These are phyloP conservation scores for Aspergillus pseudonomiae DNA, from an alignment of 2,329 filamentous ascomycete species.

Conservation along the genomic window DNA sequence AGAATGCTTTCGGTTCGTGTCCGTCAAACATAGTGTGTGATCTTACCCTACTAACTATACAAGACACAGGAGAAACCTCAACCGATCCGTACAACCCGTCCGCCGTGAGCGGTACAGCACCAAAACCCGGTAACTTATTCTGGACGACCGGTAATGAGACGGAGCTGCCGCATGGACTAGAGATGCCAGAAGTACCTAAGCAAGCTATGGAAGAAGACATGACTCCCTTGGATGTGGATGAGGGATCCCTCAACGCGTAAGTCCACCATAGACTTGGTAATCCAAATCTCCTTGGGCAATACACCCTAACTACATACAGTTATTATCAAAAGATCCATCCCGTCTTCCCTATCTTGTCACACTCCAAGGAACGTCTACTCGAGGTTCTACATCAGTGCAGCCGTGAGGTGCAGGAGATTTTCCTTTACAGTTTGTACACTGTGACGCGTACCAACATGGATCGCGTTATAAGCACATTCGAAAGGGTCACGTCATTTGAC, in stretches of 20 bases:
- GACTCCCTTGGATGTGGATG: constrained; percentile 40
- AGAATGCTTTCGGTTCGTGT: constrained; percentile 38
- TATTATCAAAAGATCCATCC: constrained; percentile 47
- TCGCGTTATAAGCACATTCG: constrained; percentile 37
- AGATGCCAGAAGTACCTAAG: constrained; percentile 35
- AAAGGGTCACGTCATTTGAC: constrained; percentile 41
- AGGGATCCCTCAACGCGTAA: constrained; percentile 44
- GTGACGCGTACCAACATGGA: constrained; percentile 42
- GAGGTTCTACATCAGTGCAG: constrained; percentile 43
- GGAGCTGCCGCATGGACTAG: constrained; percentile 35
- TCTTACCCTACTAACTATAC: constrained; percentile 14
- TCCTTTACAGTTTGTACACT: constrained; percentile 44
- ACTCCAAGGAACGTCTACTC: constrained; percentile 41
- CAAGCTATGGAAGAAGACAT: constrained; percentile 39
- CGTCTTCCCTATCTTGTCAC: constrained; percentile 45
- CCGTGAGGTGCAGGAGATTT: constrained; percentile 45
- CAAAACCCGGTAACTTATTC: constrained; percentile 42
- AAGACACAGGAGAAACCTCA: constrained; percentile 31
- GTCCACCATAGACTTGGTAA: constrained; percentile 16
- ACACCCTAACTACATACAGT: constrained; percentile 28
- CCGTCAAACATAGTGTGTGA: neutral
- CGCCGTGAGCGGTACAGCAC: constrained; percentile 40
- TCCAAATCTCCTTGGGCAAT: neutral
- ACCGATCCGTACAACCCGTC: constrained; percentile 36
- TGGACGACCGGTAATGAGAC: constrained; percentile 40